Evolutionary conservation across 805 yeast genomes (phyloP), one percentile per base, ranked within the genome.

Genomic region (Naumovozyma castellii): DNA sequence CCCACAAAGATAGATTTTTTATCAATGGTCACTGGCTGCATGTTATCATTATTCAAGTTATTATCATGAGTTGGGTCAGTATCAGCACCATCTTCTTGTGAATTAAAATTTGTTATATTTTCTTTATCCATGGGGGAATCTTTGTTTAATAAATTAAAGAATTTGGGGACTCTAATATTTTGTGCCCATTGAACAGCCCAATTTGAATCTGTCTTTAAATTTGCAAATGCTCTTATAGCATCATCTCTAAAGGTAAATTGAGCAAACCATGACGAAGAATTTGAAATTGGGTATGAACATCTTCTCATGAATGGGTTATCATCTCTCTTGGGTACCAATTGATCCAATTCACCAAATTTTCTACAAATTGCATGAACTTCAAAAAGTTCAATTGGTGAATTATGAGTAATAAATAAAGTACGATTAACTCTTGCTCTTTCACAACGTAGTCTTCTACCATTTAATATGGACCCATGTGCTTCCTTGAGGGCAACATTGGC

Each of bases 341-440:
- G 75, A 51, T 88, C 96, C 42, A 85, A 65, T 54, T 83, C 87
- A 12, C 96, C 97, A 62, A 69, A 86, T 32, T 66, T 56, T 4
- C 61, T 54, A 38, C 80, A 59, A 18, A 67, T 47, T 1, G 55
- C 53, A 32, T 54, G 58, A 18, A 83, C 61, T 4, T 64, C 59
- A 14, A 43, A 47, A 33, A 56, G 47, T 2, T 57, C 45, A 6
- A 64, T 49, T 30, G 44, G 44, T n/a, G 34, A 28, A 12, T 39
- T 19, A 41, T 49, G 43, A 10, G 77, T 61, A 34, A 86, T 58
- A 55, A 75, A 83, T 32, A 90, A 65, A 12, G 97, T 88, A 47
- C 97, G 71, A 61, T 88, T 90, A 35, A 88, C 95, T 53, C 83
- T 79, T 1, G 97, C 97, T 15, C 79, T 79, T 62, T 90, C 97